A percentile compares a stretch with the other conserved stretches of the same genome.
These are phyloP conservation scores for Elymus sibiricus DNA, from an alignment of 176 grass and related monocot genomes.

Conservation along the genomic window DNA sequence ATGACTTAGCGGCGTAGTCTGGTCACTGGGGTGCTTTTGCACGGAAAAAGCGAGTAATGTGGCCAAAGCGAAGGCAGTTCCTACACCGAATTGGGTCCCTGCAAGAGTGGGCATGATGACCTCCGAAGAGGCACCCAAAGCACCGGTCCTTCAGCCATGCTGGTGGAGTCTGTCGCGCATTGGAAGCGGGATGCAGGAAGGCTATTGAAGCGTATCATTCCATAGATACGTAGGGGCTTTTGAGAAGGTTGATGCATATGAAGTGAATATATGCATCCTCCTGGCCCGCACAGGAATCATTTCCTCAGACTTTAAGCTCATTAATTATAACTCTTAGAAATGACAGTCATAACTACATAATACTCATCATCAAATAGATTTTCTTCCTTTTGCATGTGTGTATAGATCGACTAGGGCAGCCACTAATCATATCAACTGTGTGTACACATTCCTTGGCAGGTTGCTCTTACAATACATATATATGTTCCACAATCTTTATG, in stretches of 20 bases:
- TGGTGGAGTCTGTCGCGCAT: too few relatives aligned
- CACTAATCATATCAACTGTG: background rate
- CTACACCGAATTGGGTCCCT: too few relatives aligned
- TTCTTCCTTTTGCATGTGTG: background rate
- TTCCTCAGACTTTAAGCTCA: background rate
- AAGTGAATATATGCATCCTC: background rate
- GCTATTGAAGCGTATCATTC: too few relatives aligned
- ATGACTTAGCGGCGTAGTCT: too few relatives aligned
- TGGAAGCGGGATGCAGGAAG: too few relatives aligned
- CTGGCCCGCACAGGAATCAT: background rate
- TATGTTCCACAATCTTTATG: background rate
- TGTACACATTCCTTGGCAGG: background rate
- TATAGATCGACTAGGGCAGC: background rate
- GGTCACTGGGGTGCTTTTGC: too few relatives aligned
- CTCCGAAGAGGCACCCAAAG: too few relatives aligned
- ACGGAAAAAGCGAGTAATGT: too few relatives aligned
- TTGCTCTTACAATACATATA: background rate
- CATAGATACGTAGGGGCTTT: too few relatives aligned
- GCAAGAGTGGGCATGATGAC: too few relatives aligned
- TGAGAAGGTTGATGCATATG: background rate
- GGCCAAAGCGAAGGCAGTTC: too few relatives aligned
- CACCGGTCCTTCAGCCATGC: too few relatives aligned
- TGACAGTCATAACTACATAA: background rate
- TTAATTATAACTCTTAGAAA: background rate
- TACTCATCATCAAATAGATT: background rate